Percentiles rank a stretch among this genome's conserved stretches.
Conservation (phyloP, 2,329 filamentous ascomycete species). For the Hymenoscyphus fructigenus region DNA sequence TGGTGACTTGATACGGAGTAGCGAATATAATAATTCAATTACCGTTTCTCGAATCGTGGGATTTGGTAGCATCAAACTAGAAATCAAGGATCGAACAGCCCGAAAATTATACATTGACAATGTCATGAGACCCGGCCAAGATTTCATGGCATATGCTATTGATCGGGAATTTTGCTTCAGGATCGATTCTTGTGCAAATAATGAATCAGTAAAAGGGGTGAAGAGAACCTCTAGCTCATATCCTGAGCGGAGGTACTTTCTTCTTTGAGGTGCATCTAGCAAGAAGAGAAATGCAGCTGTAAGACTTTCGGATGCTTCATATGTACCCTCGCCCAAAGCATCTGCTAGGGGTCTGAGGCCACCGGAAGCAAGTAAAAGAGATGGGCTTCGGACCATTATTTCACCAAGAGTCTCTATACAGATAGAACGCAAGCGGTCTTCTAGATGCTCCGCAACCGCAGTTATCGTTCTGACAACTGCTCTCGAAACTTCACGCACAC, state of each 20-base stretch:
- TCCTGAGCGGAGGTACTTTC: slow-evolving; percentile 81
- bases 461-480: slow-evolving; percentile 87
- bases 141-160: slow-evolving; percentile 87
- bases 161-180: slow-evolving; percentile 87
- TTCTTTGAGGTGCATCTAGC: slow-evolving; percentile 76
- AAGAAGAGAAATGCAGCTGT: slow-evolving; percentile 86
- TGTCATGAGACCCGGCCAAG: slow-evolving; percentile 89
- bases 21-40: slow-evolving; percentile 78
- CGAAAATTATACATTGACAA: slow-evolving; percentile 86
- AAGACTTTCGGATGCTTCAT: slow-evolving; percentile 88
- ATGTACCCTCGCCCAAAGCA: slow-evolving; percentile 83
- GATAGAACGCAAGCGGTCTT: slow-evolving; percentile 76
- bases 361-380: slow-evolving; percentile 76
- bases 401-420: slow-evolving; percentile 92
- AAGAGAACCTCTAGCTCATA: slow-evolving; percentile 89
- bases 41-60: slow-evolving; percentile 68
- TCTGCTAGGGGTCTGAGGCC: slow-evolving; percentile 88
- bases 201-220: slow-evolving; percentile 86
- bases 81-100: slow-evolving; percentile 74
- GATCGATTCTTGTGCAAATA: slow-evolving; percentile 56
- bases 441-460: slow-evolving; percentile 77
- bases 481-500: slow-evolving; percentile 81
- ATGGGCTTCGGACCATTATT: slow-evolving; percentile 82
- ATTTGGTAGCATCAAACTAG: slow-evolving; percentile 60
- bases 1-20: slow-evolving; percentile 85